Conservation (phyloP, 768 basidiomycete genomes). For the Hygrocybe punicea region DNA sequence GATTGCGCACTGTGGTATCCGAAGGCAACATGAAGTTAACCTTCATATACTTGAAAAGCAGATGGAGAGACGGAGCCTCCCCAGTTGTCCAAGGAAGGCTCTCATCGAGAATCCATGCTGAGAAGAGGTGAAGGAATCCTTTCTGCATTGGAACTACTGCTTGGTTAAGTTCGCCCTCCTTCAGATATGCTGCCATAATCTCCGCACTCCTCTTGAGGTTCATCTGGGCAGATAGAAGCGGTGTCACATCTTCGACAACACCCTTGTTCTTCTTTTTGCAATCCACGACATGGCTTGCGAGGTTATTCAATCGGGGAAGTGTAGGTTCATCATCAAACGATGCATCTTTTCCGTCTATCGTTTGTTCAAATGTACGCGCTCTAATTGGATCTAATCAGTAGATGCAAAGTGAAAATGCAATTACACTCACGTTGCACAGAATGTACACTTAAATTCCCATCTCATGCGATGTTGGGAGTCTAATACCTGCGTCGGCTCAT, state of each 20-base stretch:
- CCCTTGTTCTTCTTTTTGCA: conserved; percentile 13
- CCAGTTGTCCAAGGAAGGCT: conserved; percentile 31
- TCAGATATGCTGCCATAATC: conserved; percentile 29
- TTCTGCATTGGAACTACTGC: conserved; percentile 19
- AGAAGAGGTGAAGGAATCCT: conserved; percentile 29
- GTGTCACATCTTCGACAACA: neutral
- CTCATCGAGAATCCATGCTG: conserved; percentile 34
- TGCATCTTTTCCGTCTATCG: conserved; percentile 4
- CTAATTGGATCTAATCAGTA: neutral
- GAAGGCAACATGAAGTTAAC: conserved; percentile 17
- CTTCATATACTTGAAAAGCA: conserved; percentile 18
- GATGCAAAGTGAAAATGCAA: neutral
- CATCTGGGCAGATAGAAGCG: conserved; percentile 2
- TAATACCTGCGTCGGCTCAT: neutral
- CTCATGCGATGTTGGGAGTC: neutral
- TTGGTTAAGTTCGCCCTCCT: conserved; percentile 35
- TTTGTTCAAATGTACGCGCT: conserved; percentile 3
- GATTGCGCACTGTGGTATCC: conserved; percentile 28
- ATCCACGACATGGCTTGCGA: conserved; percentile 21
- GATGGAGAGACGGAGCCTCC: conserved; percentile 16
- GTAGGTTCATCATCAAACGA: conserved; percentile 19
- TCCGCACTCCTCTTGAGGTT: conserved; percentile 18
- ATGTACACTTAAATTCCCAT: conserved; percentile 9
- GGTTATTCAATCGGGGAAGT: conserved; percentile 25
- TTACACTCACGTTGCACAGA: conserved; percentile 3